phyloP scores from a whole-genome alignment of 495 filamentous ascomycete species.

The Trichoderma erinaceum region DNA sequence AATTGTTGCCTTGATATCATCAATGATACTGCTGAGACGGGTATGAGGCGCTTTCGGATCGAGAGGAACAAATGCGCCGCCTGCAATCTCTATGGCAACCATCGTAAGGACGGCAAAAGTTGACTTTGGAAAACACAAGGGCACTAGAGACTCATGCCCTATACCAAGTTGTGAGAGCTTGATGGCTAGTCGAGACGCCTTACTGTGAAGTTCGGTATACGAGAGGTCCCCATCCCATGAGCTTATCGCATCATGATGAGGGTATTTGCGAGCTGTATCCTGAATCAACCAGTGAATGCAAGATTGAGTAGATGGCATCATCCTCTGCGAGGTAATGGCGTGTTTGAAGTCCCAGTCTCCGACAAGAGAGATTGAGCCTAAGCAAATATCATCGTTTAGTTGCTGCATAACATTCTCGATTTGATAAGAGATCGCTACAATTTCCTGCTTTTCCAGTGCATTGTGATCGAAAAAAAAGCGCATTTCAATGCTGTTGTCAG shows the following conservation, averaged over 20 bases:
- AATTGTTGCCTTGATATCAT: background rate
- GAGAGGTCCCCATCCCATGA: conserved; percentile 15
- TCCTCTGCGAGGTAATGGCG: background rate
- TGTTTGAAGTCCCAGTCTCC: conserved; percentile 9
- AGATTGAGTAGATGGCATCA: background rate
- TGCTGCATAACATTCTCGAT: conserved; percentile 17
- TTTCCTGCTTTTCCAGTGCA: conserved; percentile 17
- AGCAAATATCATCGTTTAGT: background rate
- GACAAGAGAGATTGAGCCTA: background rate
- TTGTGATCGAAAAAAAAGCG: conserved; percentile 16
- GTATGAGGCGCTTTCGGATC: background rate
- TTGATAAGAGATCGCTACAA: conserved; percentile 22
- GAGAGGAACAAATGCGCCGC: conserved; percentile 6
- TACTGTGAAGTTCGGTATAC: conserved; percentile 27
- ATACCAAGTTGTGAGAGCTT: background rate
- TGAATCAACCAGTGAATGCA: conserved; percentile 2
- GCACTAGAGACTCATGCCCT: background rate
- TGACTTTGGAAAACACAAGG: conserved; percentile 14
- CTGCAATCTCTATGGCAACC: conserved; percentile 1
- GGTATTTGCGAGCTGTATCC: background rate
- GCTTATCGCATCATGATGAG: background rate
- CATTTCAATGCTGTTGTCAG: background rate
- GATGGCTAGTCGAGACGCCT: background rate
- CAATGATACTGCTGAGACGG: background rate
- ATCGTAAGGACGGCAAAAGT: conserved; percentile 1